phyloP scores from a whole-genome alignment of 2,329 filamentous ascomycete species.

The Verticillium isaacii region DNA sequence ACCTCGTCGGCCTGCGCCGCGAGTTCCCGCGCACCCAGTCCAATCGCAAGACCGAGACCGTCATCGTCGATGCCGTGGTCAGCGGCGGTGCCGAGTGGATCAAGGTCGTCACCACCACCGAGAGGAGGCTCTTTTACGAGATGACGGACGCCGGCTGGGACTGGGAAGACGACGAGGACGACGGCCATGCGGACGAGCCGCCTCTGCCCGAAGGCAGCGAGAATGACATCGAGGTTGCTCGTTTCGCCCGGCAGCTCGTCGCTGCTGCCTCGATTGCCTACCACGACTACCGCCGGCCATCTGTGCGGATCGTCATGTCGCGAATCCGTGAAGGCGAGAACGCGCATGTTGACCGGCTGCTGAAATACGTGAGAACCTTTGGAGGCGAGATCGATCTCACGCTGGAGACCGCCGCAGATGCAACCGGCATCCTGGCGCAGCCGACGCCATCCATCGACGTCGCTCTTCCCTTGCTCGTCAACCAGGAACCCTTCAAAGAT shows the following conservation, averaged over 20 bases:
- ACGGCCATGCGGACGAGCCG: slow-evolving; percentile 27
- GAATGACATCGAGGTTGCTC: slow-evolving; percentile 15
- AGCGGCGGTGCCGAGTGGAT: slow-evolving; percentile 11
- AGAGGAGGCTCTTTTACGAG: slow-evolving; percentile 26
- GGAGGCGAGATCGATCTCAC: slow-evolving; percentile 25
- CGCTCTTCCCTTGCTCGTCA: slow-evolving; percentile 24
- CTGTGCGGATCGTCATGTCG: slow-evolving; percentile 28
- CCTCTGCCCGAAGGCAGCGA: slow-evolving; percentile 18
- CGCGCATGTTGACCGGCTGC: slow-evolving; percentile 23
- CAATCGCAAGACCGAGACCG: slow-evolving; percentile 2
- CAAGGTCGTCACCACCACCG: slow-evolving; percentile 13
- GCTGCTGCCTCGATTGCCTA: slow-evolving; percentile 28
- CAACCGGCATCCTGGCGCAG: slow-evolving; percentile 17
- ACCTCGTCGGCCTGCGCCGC: slow-evolving; percentile 7
- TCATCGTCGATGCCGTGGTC: slow-evolving; percentile 10
- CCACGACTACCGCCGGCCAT: slow-evolving; percentile 30
- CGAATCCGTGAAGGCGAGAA: slow-evolving; percentile 22
- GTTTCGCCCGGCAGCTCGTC: slow-evolving; percentile 25
- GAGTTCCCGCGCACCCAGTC: slow-evolving; percentile 4
- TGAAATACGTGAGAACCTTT: slow-evolving; percentile 22
- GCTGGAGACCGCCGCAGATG: slow-evolving; percentile 19
- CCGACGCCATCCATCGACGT: slow-evolving; percentile 17
- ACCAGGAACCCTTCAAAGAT: slow-evolving; percentile 21
- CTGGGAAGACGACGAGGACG: slow-evolving; percentile 26
- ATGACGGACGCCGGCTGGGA: slow-evolving; percentile 36